These are phyloP conservation scores for Biscogniauxia sp. DNA, from an alignment of 2,329 filamentous ascomycete species.

Conservation along the genomic window DNA sequence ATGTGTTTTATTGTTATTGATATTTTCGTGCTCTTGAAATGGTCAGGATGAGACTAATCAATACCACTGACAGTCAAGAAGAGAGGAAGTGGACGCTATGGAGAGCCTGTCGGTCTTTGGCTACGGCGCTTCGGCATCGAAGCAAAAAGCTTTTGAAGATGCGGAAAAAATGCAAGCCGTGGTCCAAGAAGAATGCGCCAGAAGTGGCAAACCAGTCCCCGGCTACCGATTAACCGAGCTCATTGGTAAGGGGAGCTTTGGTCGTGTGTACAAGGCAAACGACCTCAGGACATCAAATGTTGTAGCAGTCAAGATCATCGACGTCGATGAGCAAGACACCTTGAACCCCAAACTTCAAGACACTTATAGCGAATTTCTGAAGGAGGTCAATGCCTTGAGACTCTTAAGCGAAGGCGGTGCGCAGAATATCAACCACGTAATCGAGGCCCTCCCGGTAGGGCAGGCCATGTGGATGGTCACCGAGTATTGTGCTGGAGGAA, in stretches of 20 bases:
- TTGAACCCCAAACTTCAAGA: conserved; percentile 63
- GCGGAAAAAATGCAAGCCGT: conserved; percentile 66
- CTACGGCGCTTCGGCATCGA: conserved; percentile 21
- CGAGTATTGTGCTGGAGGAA: conserved; percentile 82
- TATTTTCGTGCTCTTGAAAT: not conserved
- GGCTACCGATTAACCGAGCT: conserved; percentile 68
- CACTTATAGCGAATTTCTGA: conserved; percentile 67
- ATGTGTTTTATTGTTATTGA: too few species aligned
- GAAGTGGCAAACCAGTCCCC: conserved; percentile 58
- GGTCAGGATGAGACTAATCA: conserved; percentile 9
- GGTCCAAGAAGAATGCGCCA: conserved; percentile 61
- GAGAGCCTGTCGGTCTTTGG: conserved; percentile 28
- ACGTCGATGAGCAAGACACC: conserved; percentile 75
- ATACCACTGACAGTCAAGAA: conserved; percentile 2
- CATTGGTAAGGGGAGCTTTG: conserved; percentile 73
- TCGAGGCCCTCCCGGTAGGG: conserved; percentile 74
- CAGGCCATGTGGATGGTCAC: conserved; percentile 86
- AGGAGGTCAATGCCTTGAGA: conserved; percentile 68
- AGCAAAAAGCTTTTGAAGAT: conserved; percentile 63
- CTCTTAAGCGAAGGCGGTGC: conserved; percentile 72
- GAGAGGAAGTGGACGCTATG: conserved; percentile 20
- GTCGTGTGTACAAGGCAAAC: conserved; percentile 68
- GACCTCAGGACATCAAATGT: conserved; percentile 47
- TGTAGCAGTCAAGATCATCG: conserved; percentile 79
- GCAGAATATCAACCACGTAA: conserved; percentile 76